These are phyloP conservation scores for Aspergillus sp. DNA, from an alignment of 2,329 filamentous ascomycete genomes.

Conservation along the genomic window DNA sequence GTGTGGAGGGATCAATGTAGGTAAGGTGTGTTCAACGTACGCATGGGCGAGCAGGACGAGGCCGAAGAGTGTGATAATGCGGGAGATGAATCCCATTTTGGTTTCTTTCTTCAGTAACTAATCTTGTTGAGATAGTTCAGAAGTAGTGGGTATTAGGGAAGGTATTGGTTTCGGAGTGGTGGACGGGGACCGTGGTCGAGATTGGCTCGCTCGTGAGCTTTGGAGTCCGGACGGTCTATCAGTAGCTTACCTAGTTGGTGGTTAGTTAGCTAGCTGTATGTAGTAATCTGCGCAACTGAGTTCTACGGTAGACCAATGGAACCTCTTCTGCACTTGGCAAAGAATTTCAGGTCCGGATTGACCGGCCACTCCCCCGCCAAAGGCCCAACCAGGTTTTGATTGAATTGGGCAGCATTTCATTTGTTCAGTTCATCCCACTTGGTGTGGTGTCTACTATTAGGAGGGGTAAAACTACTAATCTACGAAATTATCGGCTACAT, in stretches of 20 bases:
- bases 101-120: too few species aligned
- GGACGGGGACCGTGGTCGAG: neutral
- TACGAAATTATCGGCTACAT: neutral
- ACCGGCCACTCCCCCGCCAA: neutral
- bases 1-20: neutral
- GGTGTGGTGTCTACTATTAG: neutral
- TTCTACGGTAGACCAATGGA: conserved; percentile 10
- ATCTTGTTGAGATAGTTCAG: too few species aligned
- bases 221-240: neutral
- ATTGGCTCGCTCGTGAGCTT: neutral
- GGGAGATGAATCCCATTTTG: conserved; percentile 71
- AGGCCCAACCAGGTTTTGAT: neutral
- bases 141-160: too few species aligned
- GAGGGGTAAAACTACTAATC: neutral
- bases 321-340: neutral
- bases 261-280: neutral
- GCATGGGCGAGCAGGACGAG: conserved; percentile 80
- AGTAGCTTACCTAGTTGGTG: too few species aligned
- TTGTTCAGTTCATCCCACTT: neutral
- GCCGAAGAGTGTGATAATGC: conserved; percentile 70
- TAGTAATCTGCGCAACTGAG: neutral
- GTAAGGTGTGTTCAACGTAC: conserved; percentile 56
- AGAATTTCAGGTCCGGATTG: neutral
- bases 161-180: neutral
- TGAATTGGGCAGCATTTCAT: neutral